Base-by-base conservation (phyloP, 2,329 filamentous ascomycete genomes). In the Penicillium sp. region DNA sequence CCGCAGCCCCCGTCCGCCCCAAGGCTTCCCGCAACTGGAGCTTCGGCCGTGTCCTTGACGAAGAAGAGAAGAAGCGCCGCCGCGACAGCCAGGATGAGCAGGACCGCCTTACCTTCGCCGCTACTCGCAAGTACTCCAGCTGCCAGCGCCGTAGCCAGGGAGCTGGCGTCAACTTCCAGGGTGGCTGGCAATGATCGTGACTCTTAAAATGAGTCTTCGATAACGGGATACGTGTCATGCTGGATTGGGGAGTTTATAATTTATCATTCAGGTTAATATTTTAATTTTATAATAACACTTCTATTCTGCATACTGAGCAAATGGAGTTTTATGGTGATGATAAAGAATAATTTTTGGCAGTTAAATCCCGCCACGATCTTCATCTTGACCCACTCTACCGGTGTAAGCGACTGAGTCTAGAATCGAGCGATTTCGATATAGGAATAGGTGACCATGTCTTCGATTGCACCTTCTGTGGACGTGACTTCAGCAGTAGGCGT, bases 151-250 rank as follows among this genome's bases (percentile, higher is more conserved):
- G 39, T 4, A 51, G 52, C 18, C 33, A 42, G 5, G 52, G 52
- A 9, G 52, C 47, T 29, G 52, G 52, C 1, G 36, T 41, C 34
- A 47, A 44, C 8, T 51, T 51, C 34, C 43, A 51, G 34, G 44
- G 44, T 10, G 52, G 47, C 23, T 51, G 52, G 46, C 46, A 46
- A 34, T 45, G n/a, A 50, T 6, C 3, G 6, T 10, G n/a, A 18
- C 3, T 38, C 34, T 16, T 12, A 39, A 29, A 29, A 2, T 12
- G 28, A 39, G 34, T 18, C 34, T 34, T 15, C 5, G 2, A 33
- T 1, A 21, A 21, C 21, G 12, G 36, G 18, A 39, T 6, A 39
- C 21, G 36, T 23, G 36, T 39, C 18, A 39, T 21, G 36, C 16
- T 1, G 36, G 16, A 39, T 39, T 21, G 36, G 9, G 36, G 36